A percentile compares a stretch with the other conserved stretches of the same genome.
Conservation (phyloP, 495 filamentous ascomycete genomes). For the Aspergillus affinis region DNA sequence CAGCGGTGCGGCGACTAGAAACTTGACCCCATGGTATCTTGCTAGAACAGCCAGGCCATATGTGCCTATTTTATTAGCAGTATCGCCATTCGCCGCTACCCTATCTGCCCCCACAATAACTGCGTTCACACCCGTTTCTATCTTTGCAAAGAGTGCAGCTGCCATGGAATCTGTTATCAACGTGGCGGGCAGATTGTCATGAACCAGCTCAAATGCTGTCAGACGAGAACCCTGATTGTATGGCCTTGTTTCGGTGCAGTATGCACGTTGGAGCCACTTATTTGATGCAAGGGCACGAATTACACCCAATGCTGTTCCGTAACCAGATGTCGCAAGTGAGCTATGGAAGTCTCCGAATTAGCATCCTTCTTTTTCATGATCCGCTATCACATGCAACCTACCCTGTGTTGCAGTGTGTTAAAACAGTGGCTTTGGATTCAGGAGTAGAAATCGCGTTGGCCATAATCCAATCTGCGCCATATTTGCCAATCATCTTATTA, state of each 20-base stretch:
- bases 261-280: constrained; percentile 69
- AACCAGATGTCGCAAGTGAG: constrained; percentile 92
- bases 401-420: constrained; percentile 98
- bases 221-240: constrained; percentile 97
- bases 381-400: constrained; percentile 33
- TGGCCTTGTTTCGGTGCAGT: constrained; percentile 94
- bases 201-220: constrained; percentile 92
- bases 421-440: constrained; percentile 58
- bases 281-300: constrained; percentile 76
- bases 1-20: constrained; percentile 90
- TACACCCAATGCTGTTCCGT: constrained; percentile 92
- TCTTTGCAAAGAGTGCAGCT: constrained; percentile 69
- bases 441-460: constrained; percentile 39
- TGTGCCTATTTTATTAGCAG: constrained; percentile 98
- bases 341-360: constrained; percentile 34
- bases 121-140: constrained; percentile 64
- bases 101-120: constrained; percentile 94
- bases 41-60: constrained; percentile 86
- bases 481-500: constrained; percentile 78
- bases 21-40: constrained; percentile 83
- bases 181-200: constrained; percentile 89
- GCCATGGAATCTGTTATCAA: constrained; percentile 98
- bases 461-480: constrained; percentile 82
- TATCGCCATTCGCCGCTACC: constrained; percentile 95
- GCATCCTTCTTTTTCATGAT: constrained; percentile 1